Evolutionary conservation across 805 yeast species (phyloP), one percentile per base, ranked within the genome.

Genomic region (Myxozyma udenii): DNA sequence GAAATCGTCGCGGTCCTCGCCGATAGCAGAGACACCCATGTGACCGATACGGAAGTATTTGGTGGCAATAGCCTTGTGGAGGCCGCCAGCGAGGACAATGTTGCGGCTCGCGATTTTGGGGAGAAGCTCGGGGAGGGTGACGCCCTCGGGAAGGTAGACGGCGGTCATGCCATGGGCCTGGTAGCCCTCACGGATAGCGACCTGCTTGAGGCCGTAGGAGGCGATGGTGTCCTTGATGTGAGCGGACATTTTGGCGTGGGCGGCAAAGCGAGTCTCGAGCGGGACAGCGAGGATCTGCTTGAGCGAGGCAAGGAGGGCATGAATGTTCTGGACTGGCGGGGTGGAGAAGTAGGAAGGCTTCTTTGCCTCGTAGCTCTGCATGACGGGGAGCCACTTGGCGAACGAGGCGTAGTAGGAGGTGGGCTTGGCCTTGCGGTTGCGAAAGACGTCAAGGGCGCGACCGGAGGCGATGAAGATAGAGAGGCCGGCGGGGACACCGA

Each of bases 41-140:
- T 90, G 98, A 32, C 98, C 98, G 53, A 90, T 82, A 71, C 98
- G 80, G 74, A 91, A 87, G 73, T 90, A 90, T 68, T 84, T 83
- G 53, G 85, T 78, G 42, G 80, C 83, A 63, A 88, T 80, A 22
- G 81, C 87, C 69, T 80, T 83, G 72, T 86, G 91, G 59, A 90
- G 84, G 52, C 97, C 97, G 44, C 93, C 95, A 41, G 97, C 96
- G 44, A 90, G 78, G 22, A 84, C 79, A 64, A 85, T 79, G 18
- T 89, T 90, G 61, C 80, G 78, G 46, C 75, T 69, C 55, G 82
- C 79, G 58, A 87, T 70, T 43, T 60, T 64, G 41, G 76, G 71
- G 55, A 87, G 73, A 44, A 87, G 75, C 46, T 81, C 82, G n/a
- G 81, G 73, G 26, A 91, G 89, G 51, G 80, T 74, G 55, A 85